A percentile compares a stretch with the other conserved stretches of the same genome.
Conservation (phyloP, 345 rosid genomes). For the Geranium rotundifolium region DNA sequence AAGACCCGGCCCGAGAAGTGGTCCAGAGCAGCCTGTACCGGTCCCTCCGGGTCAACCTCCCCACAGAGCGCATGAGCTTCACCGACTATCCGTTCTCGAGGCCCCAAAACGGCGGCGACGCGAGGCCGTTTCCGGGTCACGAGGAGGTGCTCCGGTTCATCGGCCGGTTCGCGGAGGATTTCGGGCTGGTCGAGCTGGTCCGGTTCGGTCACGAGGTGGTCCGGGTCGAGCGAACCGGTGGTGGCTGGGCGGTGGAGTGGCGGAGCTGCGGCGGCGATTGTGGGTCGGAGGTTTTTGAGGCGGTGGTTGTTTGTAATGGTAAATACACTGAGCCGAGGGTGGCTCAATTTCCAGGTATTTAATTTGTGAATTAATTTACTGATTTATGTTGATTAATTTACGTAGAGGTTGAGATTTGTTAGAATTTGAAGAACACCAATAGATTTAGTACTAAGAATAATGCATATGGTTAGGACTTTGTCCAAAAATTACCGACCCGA, state of each 20-base stretch:
- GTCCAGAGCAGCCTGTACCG: conserved; percentile 15
- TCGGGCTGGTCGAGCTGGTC: conserved; percentile 10
- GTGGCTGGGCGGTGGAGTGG: conserved; percentile 7
- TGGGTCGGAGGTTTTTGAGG: conserved; percentile 9
- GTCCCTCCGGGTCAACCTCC: conserved; percentile 18
- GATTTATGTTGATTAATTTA: too few species aligned
- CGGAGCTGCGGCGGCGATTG: background rate
- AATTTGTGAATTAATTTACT: too few species aligned
- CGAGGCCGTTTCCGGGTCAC: conserved; percentile 16
- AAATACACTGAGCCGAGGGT: conserved; percentile 12
- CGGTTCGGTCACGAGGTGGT: conserved; percentile 11
- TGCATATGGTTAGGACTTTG: too few species aligned
- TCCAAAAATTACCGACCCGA: too few species aligned
- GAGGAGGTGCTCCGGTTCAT: conserved; percentile 14
- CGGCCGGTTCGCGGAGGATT: conserved; percentile 10
- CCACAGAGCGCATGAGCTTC: conserved; percentile 20
- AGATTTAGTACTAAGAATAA: too few species aligned
- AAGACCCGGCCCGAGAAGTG: conserved; percentile 12
- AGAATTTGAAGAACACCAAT: too few species aligned
- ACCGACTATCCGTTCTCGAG: conserved; percentile 11
- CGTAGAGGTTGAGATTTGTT: too few species aligned
- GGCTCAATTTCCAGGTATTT: conserved; percentile 14
- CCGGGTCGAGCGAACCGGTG: conserved; percentile 1
- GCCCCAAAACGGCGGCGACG: conserved; percentile 1
- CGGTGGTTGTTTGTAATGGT: conserved; percentile 16